These are phyloP conservation scores for Nakataea oryzae DNA, from an alignment of 2,329 filamentous ascomycete genomes.

Conservation along the genomic window DNA sequence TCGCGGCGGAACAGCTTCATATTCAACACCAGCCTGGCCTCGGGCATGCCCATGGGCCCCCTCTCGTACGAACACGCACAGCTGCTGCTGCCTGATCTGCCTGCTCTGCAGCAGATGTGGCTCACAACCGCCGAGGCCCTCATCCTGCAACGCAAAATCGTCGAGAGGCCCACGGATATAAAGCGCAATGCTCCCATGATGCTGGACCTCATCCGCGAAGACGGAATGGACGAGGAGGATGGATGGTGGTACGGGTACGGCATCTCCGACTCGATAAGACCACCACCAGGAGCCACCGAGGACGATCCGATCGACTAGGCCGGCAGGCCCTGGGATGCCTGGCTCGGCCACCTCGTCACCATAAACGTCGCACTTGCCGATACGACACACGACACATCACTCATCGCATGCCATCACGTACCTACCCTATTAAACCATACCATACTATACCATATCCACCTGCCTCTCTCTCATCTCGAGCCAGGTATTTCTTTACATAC, in stretches of 20 bases:
- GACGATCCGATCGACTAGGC: constrained; percentile 33
- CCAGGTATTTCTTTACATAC: not conserved
- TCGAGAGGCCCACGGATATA: constrained; percentile 47
- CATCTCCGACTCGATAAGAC: constrained; percentile 43
- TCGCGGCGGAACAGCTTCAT: constrained; percentile 28
- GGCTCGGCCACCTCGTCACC: constrained; percentile 1
- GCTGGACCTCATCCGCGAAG: constrained; percentile 53
- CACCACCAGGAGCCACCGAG: constrained; percentile 37
- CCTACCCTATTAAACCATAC: not conserved
- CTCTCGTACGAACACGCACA: constrained; percentile 39
- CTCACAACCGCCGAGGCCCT: constrained; percentile 51
- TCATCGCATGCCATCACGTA: not conserved
- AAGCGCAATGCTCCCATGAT: constrained; percentile 53
- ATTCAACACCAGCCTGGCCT: constrained; percentile 48
- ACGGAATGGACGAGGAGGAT: constrained; percentile 47
- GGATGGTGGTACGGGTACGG: constrained; percentile 51
- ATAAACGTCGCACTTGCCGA: not conserved
- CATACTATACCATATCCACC: not conserved
- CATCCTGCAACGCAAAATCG: constrained; percentile 48
- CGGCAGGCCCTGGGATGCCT: not conserved
- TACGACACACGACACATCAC: not conserved
- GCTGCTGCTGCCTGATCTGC: constrained; percentile 42
- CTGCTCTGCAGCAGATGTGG: constrained; percentile 50
- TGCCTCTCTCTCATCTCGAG: not conserved
- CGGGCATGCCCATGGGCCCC: constrained; percentile 52